Percentiles rank a stretch among this genome's conserved stretches.
Conservation (phyloP, 495 filamentous ascomycete genomes). For the Aspergillus steynii region DNA sequence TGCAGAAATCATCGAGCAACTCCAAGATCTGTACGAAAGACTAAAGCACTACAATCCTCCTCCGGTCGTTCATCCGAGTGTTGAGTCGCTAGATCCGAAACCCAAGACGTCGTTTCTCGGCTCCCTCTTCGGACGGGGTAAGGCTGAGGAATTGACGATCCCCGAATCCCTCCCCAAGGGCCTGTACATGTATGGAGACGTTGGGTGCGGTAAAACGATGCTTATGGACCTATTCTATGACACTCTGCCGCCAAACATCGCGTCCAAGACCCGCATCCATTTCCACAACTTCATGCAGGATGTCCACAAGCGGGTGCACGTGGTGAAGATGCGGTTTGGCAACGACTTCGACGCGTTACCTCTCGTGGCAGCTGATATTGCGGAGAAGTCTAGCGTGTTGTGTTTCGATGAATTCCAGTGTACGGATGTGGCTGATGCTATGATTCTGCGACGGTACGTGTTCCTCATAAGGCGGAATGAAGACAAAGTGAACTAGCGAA, state of each 20-base stretch:
- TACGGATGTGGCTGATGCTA: slow-evolving; percentile 97
- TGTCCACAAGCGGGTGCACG: slow-evolving; percentile 88
- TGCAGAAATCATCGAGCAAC: slow-evolving; percentile 77
- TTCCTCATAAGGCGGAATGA: neutral
- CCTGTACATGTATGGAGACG: slow-evolving; percentile 94
- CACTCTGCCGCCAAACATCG: slow-evolving; percentile 78
- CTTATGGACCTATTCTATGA: slow-evolving; percentile 99
- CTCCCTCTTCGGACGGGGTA: slow-evolving; percentile 62
- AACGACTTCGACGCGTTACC: slow-evolving; percentile 90
- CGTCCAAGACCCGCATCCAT: slow-evolving; percentile 89
- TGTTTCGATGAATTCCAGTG: slow-evolving; percentile 99
- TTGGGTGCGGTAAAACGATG: slow-evolving; percentile 99
- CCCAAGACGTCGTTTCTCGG: slow-evolving; percentile 68
- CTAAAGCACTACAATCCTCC: slow-evolving; percentile 72
- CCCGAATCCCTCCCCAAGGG: slow-evolving; percentile 79
- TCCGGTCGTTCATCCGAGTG: slow-evolving; percentile 70
- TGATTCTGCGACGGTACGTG: slow-evolving; percentile 80
- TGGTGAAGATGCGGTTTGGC: slow-evolving; percentile 84
- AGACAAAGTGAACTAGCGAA: neutral
- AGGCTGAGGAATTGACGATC: slow-evolving; percentile 49
- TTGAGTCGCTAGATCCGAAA: slow-evolving; percentile 65
- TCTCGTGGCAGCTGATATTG: slow-evolving; percentile 91
- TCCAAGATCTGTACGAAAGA: slow-evolving; percentile 87
- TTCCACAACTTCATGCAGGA: slow-evolving; percentile 99
- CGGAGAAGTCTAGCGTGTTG: slow-evolving; percentile 77